Evolutionary conservation across 2,329 filamentous ascomycete genomes (phyloP), one percentile per base, ranked within the genome.

Genomic region (Penicillium hesseltinei): DNA sequence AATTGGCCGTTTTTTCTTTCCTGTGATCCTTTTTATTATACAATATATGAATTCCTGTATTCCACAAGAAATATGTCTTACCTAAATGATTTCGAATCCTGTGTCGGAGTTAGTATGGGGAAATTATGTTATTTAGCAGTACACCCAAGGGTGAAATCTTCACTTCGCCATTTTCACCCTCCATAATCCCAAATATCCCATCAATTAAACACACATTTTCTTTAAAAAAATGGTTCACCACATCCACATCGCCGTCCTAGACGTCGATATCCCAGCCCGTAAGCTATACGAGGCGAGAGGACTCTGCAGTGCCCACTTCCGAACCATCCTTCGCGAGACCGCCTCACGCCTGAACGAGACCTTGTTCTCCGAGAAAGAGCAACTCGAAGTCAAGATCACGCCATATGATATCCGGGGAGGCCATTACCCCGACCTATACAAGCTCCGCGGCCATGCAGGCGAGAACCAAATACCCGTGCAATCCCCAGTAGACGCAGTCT

Each of bases 211-310:
- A 45, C 29, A 39, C 7, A 33, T 21, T 39, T 21, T 25, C 15
- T 35, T 35, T 33, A 35, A 8, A 15, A 15, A 44, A 35, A 68
- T 67, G 66, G 11, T 68, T 17, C 61, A 61, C 49, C 60, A 61
- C 38, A 67, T 68, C 44, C 66, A 68, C 52, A 64, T 68, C 35
- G 66, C 66, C 11, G 65, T 68, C 15, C 54, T 68, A 25, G 66
- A 68, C 46, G 66, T 68, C 47, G 66, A 68, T 40, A 68, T 68
- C 35, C 66, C 66, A 38, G 65, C 66, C 10, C 66, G 66, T 6
- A 43, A 51, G 7, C 59, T 68, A 15, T 68, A 68, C 36, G 66
- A 68, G 46, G 63, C 66, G 2, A 60, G 64, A 13, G 66, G 66
- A 3, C 63, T 68, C 10, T 68, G 62, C 59, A 68, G 66, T 38